Evolutionary conservation across 495 filamentous ascomycete species (phyloP).

Genomic region (Penicillium canariense): DNA sequence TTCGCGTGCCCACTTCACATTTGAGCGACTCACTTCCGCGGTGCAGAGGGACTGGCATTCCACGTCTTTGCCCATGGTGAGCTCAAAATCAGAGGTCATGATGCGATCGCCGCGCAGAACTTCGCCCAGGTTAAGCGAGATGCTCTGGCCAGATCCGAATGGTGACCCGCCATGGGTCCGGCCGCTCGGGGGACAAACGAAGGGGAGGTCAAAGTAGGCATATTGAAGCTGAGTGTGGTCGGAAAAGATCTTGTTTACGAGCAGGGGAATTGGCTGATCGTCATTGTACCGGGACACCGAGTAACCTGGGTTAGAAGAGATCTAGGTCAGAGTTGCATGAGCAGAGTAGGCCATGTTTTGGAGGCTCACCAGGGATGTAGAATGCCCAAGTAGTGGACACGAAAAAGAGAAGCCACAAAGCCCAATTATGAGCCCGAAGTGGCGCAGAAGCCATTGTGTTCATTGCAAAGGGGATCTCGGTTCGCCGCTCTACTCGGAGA

Average conservation of each 20-base stretch:
- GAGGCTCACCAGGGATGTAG: conserved; percentile 70
- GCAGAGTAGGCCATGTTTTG: background rate
- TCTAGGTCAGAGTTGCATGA: conserved; percentile 19
- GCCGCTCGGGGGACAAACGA: conserved; percentile 82
- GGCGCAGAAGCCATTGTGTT: conserved; percentile 27
- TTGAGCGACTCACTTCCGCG: conserved; percentile 59
- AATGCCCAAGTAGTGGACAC: conserved; percentile 57
- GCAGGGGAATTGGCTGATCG: conserved; percentile 75
- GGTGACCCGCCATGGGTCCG: conserved; percentile 64
- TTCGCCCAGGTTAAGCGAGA: conserved; percentile 90
- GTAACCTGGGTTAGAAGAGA: conserved; percentile 49
- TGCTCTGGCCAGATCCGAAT: conserved; percentile 74
- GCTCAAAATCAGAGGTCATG: conserved; percentile 81
- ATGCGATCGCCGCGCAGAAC: conserved; percentile 90
- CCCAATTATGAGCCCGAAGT: conserved; percentile 26
- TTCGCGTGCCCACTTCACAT: conserved; percentile 67
- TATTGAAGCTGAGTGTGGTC: conserved; percentile 90
- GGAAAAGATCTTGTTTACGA: conserved; percentile 96
- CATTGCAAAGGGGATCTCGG: conserved; percentile 25
- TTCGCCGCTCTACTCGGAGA: conserved; percentile 18
- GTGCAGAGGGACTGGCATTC: conserved; percentile 77
- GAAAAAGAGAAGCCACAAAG: conserved; percentile 37
- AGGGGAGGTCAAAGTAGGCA: conserved; percentile 90
- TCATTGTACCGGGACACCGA: conserved; percentile 80
- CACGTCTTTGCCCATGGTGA: conserved; percentile 76